Conservation (phyloP, 768 basidiomycete genomes). For the Termitomyces sp. region DNA sequence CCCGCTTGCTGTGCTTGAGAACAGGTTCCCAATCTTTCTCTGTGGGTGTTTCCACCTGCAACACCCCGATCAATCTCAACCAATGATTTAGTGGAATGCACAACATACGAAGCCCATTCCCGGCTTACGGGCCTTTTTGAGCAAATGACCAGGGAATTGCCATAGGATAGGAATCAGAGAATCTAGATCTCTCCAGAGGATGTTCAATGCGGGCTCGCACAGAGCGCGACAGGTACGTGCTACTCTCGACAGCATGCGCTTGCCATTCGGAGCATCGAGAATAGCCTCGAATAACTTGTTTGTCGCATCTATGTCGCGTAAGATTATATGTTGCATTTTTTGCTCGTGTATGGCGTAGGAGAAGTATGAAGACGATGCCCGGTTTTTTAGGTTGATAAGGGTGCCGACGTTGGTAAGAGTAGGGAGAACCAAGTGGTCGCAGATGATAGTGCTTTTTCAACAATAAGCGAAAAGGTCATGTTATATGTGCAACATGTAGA, state of each 20-base stretch:
- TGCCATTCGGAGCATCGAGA: conserved; percentile 54
- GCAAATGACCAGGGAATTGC: conserved; percentile 59
- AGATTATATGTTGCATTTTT: conserved; percentile 45
- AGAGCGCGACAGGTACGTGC: conserved; percentile 73
- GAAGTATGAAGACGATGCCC: conserved; percentile 25
- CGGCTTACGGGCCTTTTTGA: conserved; percentile 67
- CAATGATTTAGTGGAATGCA: neutral
- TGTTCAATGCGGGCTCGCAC: conserved; percentile 62
- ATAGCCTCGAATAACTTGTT: conserved; percentile 42
- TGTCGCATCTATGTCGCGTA: conserved; percentile 58
- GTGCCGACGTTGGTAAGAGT: conserved; percentile 24
- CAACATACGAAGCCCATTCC: conserved; percentile 69
- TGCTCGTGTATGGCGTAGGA: conserved; percentile 41
- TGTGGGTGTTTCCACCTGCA: conserved; percentile 53
- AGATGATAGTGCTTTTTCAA: conserved; percentile 28
- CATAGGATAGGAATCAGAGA: conserved; percentile 67
- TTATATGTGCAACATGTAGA: conserved; percentile 19
- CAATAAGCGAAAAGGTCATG: conserved; percentile 31
- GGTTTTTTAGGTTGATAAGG: conserved; percentile 18
- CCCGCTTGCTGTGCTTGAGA: conserved; percentile 60
- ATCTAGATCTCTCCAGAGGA: conserved; percentile 76
- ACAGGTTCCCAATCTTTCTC: conserved; percentile 65
- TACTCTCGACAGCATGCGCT: conserved; percentile 61
- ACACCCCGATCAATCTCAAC: neutral
- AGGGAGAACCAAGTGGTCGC: conserved; percentile 15